Percentiles rank a stretch among this genome's conserved stretches.
Conservation (phyloP, 768 basidiomycete species). For the Pisolithus microcarpus region DNA sequence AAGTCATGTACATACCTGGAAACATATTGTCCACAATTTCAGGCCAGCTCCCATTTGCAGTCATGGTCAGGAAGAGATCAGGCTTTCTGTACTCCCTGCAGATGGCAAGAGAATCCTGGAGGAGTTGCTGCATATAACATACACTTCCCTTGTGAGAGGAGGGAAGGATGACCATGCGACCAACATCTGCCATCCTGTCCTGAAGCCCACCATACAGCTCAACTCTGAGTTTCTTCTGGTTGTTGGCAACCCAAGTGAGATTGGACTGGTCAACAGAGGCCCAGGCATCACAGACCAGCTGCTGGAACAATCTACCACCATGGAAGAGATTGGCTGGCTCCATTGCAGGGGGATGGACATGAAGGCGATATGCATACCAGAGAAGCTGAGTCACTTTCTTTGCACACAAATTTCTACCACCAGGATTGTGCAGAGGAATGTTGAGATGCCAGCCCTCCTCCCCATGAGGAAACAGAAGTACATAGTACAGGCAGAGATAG, state of each 20-base stretch:
- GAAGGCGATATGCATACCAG: background rate
- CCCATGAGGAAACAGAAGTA: constrained; percentile 35
- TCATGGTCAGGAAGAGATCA: constrained; percentile 48
- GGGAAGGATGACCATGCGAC: constrained; percentile 29
- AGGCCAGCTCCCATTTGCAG: constrained; percentile 44
- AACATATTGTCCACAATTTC: constrained; percentile 35
- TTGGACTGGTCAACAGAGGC: constrained; percentile 36
- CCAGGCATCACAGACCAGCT: constrained; percentile 40
- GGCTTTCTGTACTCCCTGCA: constrained; percentile 28
- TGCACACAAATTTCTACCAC: background rate
- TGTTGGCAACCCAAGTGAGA: constrained; percentile 27
- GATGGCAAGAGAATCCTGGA: constrained; percentile 43
- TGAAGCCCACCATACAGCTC: constrained; percentile 28
- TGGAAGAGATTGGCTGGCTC: constrained; percentile 26
- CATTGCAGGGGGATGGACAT: background rate
- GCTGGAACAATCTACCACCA: constrained; percentile 32
- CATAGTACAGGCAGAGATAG: constrained; percentile 35
- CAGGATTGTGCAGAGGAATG: constrained; percentile 2
- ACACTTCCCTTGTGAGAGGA: constrained; percentile 37
- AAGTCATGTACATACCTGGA: constrained; percentile 15
- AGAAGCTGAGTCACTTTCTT: background rate
- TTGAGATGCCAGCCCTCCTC: constrained; percentile 28
- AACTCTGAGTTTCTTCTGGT: constrained; percentile 31
- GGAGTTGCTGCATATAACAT: constrained; percentile 36
- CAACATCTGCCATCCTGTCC: constrained; percentile 21